Evolutionary conservation across 2,329 filamentous ascomycete species (phyloP), one percentile per base, ranked within the genome.

Genomic region (Phaeosphaeriaceae sp.): DNA sequence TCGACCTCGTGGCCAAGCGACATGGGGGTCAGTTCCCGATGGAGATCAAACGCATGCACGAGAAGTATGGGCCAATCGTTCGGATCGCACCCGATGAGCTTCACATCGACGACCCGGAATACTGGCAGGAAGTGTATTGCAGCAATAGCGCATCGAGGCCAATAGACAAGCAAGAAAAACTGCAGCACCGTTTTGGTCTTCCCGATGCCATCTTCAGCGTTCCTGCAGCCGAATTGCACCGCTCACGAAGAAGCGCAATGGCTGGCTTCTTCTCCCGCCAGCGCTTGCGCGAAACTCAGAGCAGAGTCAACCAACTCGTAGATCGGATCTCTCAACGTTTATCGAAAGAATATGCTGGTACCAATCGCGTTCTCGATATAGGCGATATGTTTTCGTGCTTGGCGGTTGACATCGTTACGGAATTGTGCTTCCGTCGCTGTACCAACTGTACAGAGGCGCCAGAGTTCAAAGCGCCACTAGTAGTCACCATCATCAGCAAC

Each of bases 1-100:
- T 35, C 30, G 54, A 60, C 21, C 34, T 52, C n/a, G 16, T 61
- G 4, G 37, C 33, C 15, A n/a, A n/a, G n/a, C n/a, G n/a, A n/a
- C n/a, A n/a, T n/a, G 46, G 50, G 9, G 49, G 50, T 3, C 46
- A 56, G 18, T 56, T 47, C 15, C 16, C 33, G 6, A 39, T 40
- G 9, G 33, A 55, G 36, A 41, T 55, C 12, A 28, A 45, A 13
- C 16, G 34, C 11, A 16, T 46, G 7, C 54, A 58, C 37, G 28
- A 53, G 17, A 12, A 51, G 40, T 56, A 54, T 35, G 55, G 46
- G 5, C 47, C 41, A 6, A 46, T 60, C 11, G 35, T 58, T 11
- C 44, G 51, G 6, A 41, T 57, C n/a, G 41, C 20, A 4, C 54
- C 54, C 1, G 29, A 50, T 15, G 51, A 58, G 18, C 42, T 57